A percentile compares a stretch with the other conserved stretches of the same genome.
These are phyloP conservation scores for Artemisia annua DNA, from an alignment of 129 eudicot genomes.

Conservation along the genomic window DNA sequence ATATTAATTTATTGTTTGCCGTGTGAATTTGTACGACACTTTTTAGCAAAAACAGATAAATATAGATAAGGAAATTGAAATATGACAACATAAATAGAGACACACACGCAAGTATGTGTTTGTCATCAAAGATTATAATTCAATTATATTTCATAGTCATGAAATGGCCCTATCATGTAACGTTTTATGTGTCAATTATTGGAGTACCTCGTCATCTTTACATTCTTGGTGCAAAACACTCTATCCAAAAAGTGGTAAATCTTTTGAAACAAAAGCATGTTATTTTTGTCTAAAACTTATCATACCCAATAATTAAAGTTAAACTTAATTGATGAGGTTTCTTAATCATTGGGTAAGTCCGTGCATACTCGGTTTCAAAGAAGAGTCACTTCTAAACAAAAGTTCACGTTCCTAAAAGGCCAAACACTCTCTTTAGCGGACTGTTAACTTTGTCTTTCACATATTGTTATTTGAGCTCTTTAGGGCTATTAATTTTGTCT, in stretches of 20 bases:
- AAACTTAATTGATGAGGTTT: too few relatives aligned
- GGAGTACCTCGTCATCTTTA: slow-evolving; percentile 19
- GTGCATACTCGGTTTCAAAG: too few relatives aligned
- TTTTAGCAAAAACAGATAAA: slow-evolving; percentile 12
- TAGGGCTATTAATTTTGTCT: too few relatives aligned
- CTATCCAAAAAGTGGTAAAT: slow-evolving; percentile 3
- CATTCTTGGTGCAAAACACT: slow-evolving; percentile 2
- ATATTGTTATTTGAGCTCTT: too few relatives aligned
- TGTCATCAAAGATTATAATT: neutral
- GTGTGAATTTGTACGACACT: neutral
- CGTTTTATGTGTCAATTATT: slow-evolving; percentile 11
- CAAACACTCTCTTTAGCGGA: too few relatives aligned
- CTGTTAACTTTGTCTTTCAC: too few relatives aligned
- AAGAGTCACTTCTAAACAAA: too few relatives aligned
- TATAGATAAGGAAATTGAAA: slow-evolving; percentile 6
- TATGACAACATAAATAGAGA: neutral
- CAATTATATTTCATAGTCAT: neutral
- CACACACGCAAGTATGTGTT: neutral
- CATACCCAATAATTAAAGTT: too few relatives aligned
- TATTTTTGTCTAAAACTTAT: too few relatives aligned
- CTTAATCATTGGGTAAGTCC: too few relatives aligned
- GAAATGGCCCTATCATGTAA: slow-evolving; percentile 28
- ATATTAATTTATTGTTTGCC: slow-evolving; percentile 1
- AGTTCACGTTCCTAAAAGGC: too few relatives aligned
- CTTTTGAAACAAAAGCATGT: neutral